Conservation (phyloP, 192 early-diverging fungal genomes). For the Jimgerdemannia lactiflua region DNA sequence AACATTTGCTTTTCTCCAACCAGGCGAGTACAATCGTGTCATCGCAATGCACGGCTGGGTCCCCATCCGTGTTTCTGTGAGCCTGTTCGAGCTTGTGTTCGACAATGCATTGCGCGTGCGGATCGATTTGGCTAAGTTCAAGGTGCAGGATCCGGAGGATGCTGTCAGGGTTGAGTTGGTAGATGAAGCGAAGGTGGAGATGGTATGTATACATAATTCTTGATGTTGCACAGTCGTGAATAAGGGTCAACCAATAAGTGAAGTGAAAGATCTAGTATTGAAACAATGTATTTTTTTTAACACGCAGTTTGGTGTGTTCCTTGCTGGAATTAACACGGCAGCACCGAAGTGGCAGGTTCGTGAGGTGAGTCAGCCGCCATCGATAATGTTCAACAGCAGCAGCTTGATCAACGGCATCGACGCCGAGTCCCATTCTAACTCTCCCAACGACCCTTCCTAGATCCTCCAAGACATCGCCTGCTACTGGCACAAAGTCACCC, state of each 20-base stretch:
- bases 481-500: not conserved
- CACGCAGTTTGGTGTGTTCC: not conserved
- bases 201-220: not conserved
- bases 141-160: not conserved
- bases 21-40: slow-evolving; percentile 1
- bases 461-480: not conserved
- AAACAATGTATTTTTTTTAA: not conserved
- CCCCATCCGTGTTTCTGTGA: slow-evolving; percentile 3
- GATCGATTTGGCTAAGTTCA: slow-evolving; percentile 8
- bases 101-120: slow-evolving; percentile 5
- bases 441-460: not conserved
- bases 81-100: slow-evolving; percentile 1
- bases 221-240: no score
- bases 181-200: not conserved
- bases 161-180: not conserved
- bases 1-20: not conserved
- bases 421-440: not conserved
- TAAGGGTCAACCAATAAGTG: no score
- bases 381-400: not conserved
- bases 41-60: slow-evolving; percentile 8
- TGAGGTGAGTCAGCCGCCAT: not conserved
- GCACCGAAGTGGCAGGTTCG: not conserved
- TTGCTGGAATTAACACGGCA: not conserved
- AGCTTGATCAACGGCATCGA: not conserved
- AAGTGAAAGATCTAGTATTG: no score